These are phyloP conservation scores for Ophiostoma montium DNA, from an alignment of 2,329 filamentous ascomycete genomes.

Conservation along the genomic window DNA sequence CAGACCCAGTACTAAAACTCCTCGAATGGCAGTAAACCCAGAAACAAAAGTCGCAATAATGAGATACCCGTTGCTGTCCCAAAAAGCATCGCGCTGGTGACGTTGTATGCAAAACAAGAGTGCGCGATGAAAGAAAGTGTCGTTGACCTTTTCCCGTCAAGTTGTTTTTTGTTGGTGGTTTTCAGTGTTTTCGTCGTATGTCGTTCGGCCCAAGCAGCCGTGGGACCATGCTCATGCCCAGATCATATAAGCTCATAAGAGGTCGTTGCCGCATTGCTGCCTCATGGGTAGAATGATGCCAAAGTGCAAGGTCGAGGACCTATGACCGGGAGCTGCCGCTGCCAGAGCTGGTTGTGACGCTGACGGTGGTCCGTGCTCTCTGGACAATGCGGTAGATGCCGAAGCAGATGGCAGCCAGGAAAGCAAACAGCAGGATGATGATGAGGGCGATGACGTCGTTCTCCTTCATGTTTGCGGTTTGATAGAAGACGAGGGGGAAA, in stretches of 20 bases:
- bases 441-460: slow-evolving; percentile 57
- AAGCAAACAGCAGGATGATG: slow-evolving; percentile 50
- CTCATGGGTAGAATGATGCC: too few relatives aligned
- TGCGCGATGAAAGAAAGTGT: not conserved
- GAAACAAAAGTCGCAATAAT: not conserved
- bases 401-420: slow-evolving; percentile 46
- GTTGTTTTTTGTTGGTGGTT: not conserved
- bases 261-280: too few relatives aligned
- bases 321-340: slow-evolving; percentile 10
- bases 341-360: slow-evolving; percentile 19
- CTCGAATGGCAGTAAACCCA: not conserved
- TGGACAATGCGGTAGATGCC: slow-evolving; percentile 49
- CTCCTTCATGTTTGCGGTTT: slow-evolving; percentile 35
- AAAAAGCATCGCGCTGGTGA: not conserved
- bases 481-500: too few relatives aligned
- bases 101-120: not conserved
- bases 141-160: not conserved
- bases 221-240: not conserved
- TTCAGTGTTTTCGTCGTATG: not conserved
- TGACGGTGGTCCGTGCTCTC: slow-evolving; percentile 31
- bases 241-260: not conserved
- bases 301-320: not conserved
- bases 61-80: not conserved
- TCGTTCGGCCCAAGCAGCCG: not conserved
- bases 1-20: not conserved